Base-by-base conservation (phyloP, 352 stramenopile genomes). In the Vaucheria bursata region DNA sequence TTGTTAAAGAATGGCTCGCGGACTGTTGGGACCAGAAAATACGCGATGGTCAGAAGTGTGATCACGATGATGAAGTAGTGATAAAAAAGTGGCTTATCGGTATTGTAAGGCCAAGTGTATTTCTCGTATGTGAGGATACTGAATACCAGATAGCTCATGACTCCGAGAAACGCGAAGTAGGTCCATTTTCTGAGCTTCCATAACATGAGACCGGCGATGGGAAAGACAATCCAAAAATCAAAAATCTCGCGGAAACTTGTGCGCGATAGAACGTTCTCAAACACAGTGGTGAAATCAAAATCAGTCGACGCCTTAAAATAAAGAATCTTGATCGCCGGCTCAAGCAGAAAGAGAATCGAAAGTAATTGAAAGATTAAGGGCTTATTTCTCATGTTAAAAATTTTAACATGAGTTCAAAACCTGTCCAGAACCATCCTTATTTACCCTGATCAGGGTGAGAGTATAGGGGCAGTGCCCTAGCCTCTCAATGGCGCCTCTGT, bases 321-420 rank as follows among this genome's bases (percentile, higher is more conserved):
- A 25, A 59, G 18, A 25, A 59, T 59, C 25, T 59, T 59, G 45
- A 59, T 59, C 12, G 25, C 12, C 45, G 45, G 45, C 45, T 59
- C 45, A 25, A 59, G 18, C 45, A 59, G 45, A 25, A 18, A 59
- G 18, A 59, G 45, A 18, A 59, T 25, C 18, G 12, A 18, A 18
- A 59, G 45, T 18, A 59, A 25, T 18, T 18, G 18, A 18, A 59
- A 25, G 45, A 59, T 18, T 18, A 59, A 59, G 45, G 45, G 45
- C 45, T 59, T 59, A 18, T 59, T 59, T 59, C 45, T 59, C 45
- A 59, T 59, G n/a, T n/a, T n/a, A n/a, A n/a, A n/a, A n/a, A n/a
- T n/a, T n/a, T n/a, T n/a, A n/a, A n/a, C n/a, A n/a, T n/a, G n/a
- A n/a, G n/a, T n/a, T n/a, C n/a, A n/a, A n/a, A n/a, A n/a, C n/a